Evolutionary conservation across 2,329 filamentous ascomycete species (phyloP).

Genomic region (Xylaria sp.): DNA sequence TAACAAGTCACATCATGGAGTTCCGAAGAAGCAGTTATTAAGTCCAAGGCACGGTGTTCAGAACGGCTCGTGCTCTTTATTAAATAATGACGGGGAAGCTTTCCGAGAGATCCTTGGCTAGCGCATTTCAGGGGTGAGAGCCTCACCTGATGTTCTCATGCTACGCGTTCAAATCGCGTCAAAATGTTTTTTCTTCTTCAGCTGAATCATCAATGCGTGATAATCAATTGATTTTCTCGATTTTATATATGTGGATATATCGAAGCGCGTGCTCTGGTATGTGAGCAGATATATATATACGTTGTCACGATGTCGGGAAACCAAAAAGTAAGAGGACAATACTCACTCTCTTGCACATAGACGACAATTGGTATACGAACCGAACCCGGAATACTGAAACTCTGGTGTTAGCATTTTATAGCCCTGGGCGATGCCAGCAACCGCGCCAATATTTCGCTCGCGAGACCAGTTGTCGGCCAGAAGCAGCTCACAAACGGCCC

Average conservation of each 20-base stretch:
- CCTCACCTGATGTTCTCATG: background rate
- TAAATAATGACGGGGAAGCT: conserved; percentile 1
- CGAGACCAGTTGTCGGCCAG: background rate
- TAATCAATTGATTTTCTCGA: background rate
- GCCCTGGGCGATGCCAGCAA: conserved; percentile 18
- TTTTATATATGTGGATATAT: background rate
- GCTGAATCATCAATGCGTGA: background rate
- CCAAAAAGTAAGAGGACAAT: conserved; percentile 8
- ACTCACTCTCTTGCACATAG: background rate
- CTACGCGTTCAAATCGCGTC: conserved; percentile 7
- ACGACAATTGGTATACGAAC: background rate
- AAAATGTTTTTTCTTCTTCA: background rate
- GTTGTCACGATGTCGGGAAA: conserved; percentile 3
- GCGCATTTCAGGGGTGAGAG: conserved; percentile 8
- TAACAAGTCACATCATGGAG: background rate
- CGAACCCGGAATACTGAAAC: conserved; percentile 1
- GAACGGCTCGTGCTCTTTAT: conserved; percentile 6
- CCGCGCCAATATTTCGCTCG: conserved; percentile 19
- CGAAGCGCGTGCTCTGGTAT: background rate
- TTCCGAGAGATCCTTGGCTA: conserved; percentile 7
- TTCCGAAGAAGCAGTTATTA: background rate
- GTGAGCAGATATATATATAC: background rate
- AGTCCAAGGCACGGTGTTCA: background rate
- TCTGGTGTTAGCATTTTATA: background rate
- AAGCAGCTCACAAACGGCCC: background rate